Evolutionary conservation across 306 rosid species (phyloP), one percentile per base, ranked within the genome.

Genomic region (Prinsepia uniflora): DNA sequence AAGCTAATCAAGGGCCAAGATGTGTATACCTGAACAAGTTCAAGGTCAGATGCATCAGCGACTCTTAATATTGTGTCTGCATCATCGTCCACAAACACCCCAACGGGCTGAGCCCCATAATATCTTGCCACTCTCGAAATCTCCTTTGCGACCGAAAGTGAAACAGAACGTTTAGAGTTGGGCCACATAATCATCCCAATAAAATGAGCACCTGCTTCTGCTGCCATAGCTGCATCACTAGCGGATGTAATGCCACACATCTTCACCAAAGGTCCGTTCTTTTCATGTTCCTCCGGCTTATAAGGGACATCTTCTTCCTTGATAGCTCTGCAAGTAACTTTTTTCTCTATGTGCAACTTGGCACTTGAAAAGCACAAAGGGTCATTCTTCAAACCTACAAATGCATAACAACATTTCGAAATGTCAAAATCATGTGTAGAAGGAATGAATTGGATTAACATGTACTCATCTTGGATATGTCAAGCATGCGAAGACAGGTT

Each of bases 131-230:
- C 83, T 76, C 80, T 91, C 7, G 99, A 86, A 78, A 94, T 94
- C 85, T 94, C 97, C 83, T 84, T 94, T 49, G 99, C 97, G 69
- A 83, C 86, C 7, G 97, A 70, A 46, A 81, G 77, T 14, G 99
- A 87, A 82, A 94, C 84, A 17, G 96, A 91, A 44, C 99, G 96
- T 79, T 86, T 89, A 10, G 99, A 91, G 80, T 91, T 84, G 60
- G 99, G 92, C 96, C 97, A 94, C 68, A 91, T 55, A 48, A 94
- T 91, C 96, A 94, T 91, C 76, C 99, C 97, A 79, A 94, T 87
- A 46, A 94, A 87, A 83, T 94, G 80, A 67, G 95, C 97, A 70
- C 99, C 97, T 72, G 99, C 94, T 83, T 89, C 92, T n/a, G 95
- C 89, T 46, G 96, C 99, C 88, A 87, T 63, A 41, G 91, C 92